These are phyloP conservation scores for Acanthamoeba rhysodes DNA, from an alignment of 208 protist species.

Conservation along the genomic window DNA sequence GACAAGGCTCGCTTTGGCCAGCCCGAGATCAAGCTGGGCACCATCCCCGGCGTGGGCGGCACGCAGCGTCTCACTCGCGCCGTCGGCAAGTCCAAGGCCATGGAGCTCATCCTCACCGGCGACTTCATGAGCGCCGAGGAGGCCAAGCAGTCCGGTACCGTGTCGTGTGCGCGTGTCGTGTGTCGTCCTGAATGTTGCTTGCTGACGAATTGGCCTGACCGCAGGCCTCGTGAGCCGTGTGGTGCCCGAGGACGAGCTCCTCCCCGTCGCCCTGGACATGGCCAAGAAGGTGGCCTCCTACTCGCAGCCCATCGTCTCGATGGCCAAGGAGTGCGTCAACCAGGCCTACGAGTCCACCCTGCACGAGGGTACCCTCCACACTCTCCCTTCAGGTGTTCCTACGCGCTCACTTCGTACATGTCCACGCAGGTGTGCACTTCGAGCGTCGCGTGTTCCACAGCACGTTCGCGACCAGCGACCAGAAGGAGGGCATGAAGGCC, in stretches of 20 bases:
- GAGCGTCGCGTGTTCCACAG: constrained; percentile 91
- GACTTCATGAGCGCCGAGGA: constrained; percentile 83
- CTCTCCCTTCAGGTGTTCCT: background rate
- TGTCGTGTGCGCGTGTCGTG: background rate
- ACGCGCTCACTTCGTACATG: too few species aligned
- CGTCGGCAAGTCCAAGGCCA: constrained; percentile 92
- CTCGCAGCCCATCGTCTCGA: constrained; percentile 83
- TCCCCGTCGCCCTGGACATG: constrained; percentile 86
- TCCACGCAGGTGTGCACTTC: constrained; percentile 84
- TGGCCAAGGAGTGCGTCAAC: constrained; percentile 89
- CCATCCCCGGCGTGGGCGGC: constrained; percentile 90
- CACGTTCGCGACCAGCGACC: constrained; percentile 91
- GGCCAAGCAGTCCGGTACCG: constrained; percentile 77
- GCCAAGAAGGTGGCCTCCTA: constrained; percentile 89
- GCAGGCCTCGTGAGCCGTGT: constrained; percentile 88
- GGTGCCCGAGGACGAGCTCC: constrained; percentile 86
- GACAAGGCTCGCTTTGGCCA: constrained; percentile 91
- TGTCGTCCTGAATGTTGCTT: background rate
- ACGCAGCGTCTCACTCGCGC: constrained; percentile 91
- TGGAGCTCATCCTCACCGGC: constrained; percentile 92
- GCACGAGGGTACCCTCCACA: constrained; percentile 40
- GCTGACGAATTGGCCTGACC: background rate
- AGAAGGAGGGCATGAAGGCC: constrained; percentile 93
- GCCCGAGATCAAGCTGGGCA: constrained; percentile 92
- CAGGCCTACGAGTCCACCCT: constrained; percentile 85